Evolutionary conservation across 208 protist species (phyloP), one percentile per base, ranked within the genome.

Genomic region (Naegleria lovaniensis): DNA sequence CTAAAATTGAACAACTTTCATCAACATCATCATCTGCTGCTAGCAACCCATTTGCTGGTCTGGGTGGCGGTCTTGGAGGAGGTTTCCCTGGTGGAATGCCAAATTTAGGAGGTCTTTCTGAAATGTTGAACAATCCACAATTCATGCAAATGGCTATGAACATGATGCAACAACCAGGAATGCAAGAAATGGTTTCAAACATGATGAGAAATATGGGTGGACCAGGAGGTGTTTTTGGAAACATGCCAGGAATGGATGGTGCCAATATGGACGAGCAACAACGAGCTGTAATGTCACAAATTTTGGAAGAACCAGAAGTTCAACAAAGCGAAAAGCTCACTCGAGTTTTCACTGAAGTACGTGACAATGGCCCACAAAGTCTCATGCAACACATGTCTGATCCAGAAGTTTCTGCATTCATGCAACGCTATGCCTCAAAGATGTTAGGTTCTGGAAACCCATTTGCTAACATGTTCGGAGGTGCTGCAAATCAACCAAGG

Each of bases 241-340:
- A 19, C 7, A 9, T 29, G 9, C 41, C 19, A 6, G 85, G 85
- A 38, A 58, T 58, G 39, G 85, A 16, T 58, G 41, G 33, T 15
- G 25, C 67, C 19, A 79, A 36, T 33, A 36, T 79, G 13, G 29
- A 36, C n/a, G 67, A 79, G 55, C 41, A 58, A 36, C 41, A 88
- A 29, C 4, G 25, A n/a, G 85, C 9, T 58, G 85, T 39, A 13
- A 51, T 88, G 41, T 19, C 19, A 33, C 33, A 88, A 39, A 58
- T 88, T 51, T 88, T 88, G 41, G 43, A 58, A 48, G 85, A 88
- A 38, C 85, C 85, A 88, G 85, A 88, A 88, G 85, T 88, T 33
- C 13, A 58, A 58, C 9, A 88, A 13, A 88, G n/a, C 36, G n/a
- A 29, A 25, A 88, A 88, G n/a, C n/a, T 88, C 0, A 88, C 39